These are phyloP conservation scores for Acacia confusa DNA, from an alignment of 306 rosid genomes.

Conservation along the genomic window DNA sequence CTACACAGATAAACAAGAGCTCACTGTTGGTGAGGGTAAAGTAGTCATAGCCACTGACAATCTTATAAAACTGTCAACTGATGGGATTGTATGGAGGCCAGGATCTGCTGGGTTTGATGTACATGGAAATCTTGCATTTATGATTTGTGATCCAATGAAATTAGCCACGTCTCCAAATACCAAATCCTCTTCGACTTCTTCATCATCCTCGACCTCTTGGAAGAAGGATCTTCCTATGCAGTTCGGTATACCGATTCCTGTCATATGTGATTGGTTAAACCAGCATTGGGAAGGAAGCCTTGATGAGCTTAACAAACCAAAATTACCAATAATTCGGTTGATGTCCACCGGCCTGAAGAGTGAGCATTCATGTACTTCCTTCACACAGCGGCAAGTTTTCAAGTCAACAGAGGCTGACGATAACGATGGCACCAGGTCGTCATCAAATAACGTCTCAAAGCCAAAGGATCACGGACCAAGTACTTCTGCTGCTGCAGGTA, in stretches of 20 bases:
- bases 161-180: slow-evolving; percentile 90
- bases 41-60: slow-evolving; percentile 96
- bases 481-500: slow-evolving; percentile 54
- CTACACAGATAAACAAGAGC: slow-evolving; percentile 67
- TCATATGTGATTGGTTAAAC: slow-evolving; percentile 92
- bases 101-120: slow-evolving; percentile 97
- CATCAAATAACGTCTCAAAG: slow-evolving; percentile 60
- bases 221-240: slow-evolving; percentile 88
- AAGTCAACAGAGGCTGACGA: slow-evolving; percentile 67
- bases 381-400: slow-evolving; percentile 77
- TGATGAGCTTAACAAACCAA: slow-evolving; percentile 95
- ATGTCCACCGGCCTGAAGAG: slow-evolving; percentile 86
- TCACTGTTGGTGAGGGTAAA: slow-evolving; percentile 87
- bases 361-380: slow-evolving; percentile 91
- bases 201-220: slow-evolving; percentile 77
- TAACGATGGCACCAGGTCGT: slow-evolving; percentile 73
- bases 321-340: slow-evolving; percentile 79
- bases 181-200: slow-evolving; percentile 79
- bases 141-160: slow-evolving; percentile 99
- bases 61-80: slow-evolving; percentile 87
- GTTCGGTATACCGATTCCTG: slow-evolving; percentile 90
- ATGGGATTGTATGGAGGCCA: slow-evolving; percentile 79
- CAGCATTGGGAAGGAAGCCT: slow-evolving; percentile 99
- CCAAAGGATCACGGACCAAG: slow-evolving; percentile 60
- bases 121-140: slow-evolving; percentile 93